A percentile compares a stretch with the other conserved stretches of the same genome.
Evolutionary conservation across 1,284 basidiomycete genomes (phyloP).

Genomic region (Sporisorium exsertum): DNA sequence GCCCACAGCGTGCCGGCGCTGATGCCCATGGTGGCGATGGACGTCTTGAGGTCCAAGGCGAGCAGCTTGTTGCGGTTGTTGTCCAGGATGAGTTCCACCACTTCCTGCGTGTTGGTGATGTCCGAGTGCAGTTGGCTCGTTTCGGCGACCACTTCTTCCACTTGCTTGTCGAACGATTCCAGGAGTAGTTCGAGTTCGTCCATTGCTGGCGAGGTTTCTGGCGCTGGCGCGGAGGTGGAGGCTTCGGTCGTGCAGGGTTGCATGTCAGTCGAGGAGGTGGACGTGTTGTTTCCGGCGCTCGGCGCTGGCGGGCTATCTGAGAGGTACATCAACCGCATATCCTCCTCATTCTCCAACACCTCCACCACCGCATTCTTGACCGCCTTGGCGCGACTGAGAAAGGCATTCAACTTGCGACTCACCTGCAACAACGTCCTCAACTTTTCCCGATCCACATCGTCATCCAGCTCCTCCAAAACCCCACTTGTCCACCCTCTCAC

Average conservation of each 20-base stretch:
- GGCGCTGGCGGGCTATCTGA: slow-evolving; percentile 16
- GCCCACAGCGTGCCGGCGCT: slow-evolving; percentile 91
- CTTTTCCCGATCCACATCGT: slow-evolving; percentile 64
- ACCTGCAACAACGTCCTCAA: slow-evolving; percentile 59
- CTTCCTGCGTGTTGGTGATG: slow-evolving; percentile 95
- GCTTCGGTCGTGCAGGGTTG: background rate
- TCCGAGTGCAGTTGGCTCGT: slow-evolving; percentile 56
- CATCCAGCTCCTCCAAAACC: slow-evolving; percentile 57
- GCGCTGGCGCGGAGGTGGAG: background rate
- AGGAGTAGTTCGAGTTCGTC: slow-evolving; percentile 90
- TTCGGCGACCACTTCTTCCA: slow-evolving; percentile 62
- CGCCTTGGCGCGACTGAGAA: slow-evolving; percentile 51
- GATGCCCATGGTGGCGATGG: slow-evolving; percentile 93
- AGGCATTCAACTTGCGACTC: slow-evolving; percentile 56
- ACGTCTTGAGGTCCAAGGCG: slow-evolving; percentile 88
- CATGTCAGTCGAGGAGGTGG: background rate
- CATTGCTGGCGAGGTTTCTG: slow-evolving; percentile 14
- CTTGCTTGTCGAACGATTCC: slow-evolving; percentile 88
- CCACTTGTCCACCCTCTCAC: slow-evolving; percentile 50
- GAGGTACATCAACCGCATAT: slow-evolving; percentile 83
- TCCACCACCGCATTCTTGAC: slow-evolving; percentile 58
- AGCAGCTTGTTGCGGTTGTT: slow-evolving; percentile 93
- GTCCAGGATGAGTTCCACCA: slow-evolving; percentile 95
- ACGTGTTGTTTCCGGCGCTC: background rate
- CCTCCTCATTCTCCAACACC: slow-evolving; percentile 74